Conservation (phyloP, 2,329 filamentous ascomycete species). For the Hypoxylon rubiginosum region DNA sequence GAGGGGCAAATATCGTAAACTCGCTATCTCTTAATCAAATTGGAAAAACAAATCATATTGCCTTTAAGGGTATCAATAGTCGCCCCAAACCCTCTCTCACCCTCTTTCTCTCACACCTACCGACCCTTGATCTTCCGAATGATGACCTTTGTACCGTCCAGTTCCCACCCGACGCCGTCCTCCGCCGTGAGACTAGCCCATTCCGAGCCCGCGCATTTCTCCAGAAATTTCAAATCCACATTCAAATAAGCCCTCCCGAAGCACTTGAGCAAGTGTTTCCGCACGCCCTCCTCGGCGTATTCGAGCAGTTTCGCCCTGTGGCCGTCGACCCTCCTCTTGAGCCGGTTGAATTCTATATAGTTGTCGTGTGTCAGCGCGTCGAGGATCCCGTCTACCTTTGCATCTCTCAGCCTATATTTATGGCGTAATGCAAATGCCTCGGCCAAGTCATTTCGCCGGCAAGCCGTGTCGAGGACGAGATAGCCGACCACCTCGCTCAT, state of each 20-base stretch:
- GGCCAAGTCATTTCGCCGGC: constrained; percentile 80
- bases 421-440: constrained; percentile 78
- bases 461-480: constrained; percentile 88
- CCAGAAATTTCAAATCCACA: constrained; percentile 77
- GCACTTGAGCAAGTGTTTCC: constrained; percentile 85
- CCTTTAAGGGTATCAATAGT: constrained; percentile 48
- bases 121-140: constrained; percentile 72
- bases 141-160: constrained; percentile 79
- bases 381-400: constrained; percentile 77
- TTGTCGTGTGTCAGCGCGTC: constrained; percentile 82
- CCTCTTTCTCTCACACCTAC: constrained; percentile 42
- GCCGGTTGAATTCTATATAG: constrained; percentile 81
- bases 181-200: constrained; percentile 79
- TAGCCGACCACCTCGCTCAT: constrained; percentile 84
- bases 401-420: constrained; percentile 72
- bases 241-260: constrained; percentile 85
- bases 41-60: constrained; percentile 27
- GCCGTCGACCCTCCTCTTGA: constrained; percentile 80
- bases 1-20: neutral
- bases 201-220: constrained; percentile 73
- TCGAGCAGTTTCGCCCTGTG: constrained; percentile 85
- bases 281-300: constrained; percentile 81
- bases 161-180: constrained; percentile 87
- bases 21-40: constrained; percentile 3
- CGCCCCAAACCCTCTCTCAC: constrained; percentile 8